Evolutionary conservation across 768 basidiomycete genomes (phyloP).

Genomic region (Rubroboletus pulcherrimus): DNA sequence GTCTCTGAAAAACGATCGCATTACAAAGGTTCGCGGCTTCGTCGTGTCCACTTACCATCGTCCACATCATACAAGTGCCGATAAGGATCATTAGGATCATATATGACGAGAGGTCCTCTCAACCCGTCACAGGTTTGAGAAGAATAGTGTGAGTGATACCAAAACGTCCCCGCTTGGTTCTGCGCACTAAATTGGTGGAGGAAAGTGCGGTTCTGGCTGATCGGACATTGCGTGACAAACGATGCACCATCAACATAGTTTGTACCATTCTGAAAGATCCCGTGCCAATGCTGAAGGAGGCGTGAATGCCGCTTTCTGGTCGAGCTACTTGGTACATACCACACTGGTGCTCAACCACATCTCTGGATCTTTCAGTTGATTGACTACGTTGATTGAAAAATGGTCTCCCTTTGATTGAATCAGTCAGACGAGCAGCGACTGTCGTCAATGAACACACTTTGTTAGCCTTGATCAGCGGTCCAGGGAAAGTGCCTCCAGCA

Average conservation of each 20-base stretch:
- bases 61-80: constrained; percentile 40
- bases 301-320: neutral
- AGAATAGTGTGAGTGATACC: constrained; percentile 38
- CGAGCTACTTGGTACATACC: constrained; percentile 7
- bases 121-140: constrained; percentile 40
- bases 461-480: constrained; percentile 38
- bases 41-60: constrained; percentile 30
- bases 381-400: constrained; percentile 44
- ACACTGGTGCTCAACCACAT: constrained; percentile 39
- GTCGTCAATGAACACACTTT: constrained; percentile 25
- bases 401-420: constrained; percentile 34
- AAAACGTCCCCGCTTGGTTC: constrained; percentile 28
- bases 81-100: constrained; percentile 41
- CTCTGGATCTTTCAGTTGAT: constrained; percentile 37
- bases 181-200: constrained; percentile 8
- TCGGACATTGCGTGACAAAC: constrained; percentile 35
- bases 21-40: neutral
- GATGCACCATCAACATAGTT: constrained; percentile 45
- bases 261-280: constrained; percentile 22
- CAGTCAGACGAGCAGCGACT: neutral
- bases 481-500: constrained; percentile 45
- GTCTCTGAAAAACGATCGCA: constrained; percentile 12
- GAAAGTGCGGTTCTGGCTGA: constrained; percentile 24
- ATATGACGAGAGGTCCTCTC: constrained; percentile 39
- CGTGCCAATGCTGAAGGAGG: constrained; percentile 37